Evolutionary conservation across 2,329 filamentous ascomycete species (phyloP).

Genomic region (Diaporthe citriasiana): DNA sequence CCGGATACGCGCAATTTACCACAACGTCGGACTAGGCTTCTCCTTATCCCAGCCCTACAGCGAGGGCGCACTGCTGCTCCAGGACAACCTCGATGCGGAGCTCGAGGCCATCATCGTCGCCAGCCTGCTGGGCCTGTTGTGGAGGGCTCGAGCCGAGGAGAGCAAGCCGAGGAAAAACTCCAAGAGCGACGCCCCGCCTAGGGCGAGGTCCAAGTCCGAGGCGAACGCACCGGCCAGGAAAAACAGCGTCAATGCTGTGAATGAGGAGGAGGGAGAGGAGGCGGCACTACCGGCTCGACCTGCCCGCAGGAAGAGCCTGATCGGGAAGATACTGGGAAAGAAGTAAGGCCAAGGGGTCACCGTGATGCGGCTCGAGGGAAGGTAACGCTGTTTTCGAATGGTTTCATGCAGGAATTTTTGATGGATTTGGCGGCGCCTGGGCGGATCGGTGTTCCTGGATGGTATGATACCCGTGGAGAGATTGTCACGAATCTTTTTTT

Average conservation of each 20-base stretch:
- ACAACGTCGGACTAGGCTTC: slow-evolving; percentile 42
- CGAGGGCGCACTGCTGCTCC: slow-evolving; percentile 40
- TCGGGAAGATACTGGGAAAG: slow-evolving; percentile 40
- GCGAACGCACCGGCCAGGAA: neutral
- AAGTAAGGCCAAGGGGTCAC: neutral
- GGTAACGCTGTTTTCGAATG: neutral
- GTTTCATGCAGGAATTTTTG: neutral
- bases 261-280: neutral
- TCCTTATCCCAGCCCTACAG: slow-evolving; percentile 40
- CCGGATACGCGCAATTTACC: slow-evolving; percentile 40
- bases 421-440: neutral
- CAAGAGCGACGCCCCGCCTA: slow-evolving; percentile 12
- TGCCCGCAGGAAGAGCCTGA: slow-evolving; percentile 30
- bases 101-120: slow-evolving; percentile 39
- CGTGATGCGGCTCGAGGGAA: neutral
- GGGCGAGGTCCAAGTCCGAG: slow-evolving; percentile 32
- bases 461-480: slow-evolving; percentile 26
- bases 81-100: slow-evolving; percentile 33
- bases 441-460: neutral
- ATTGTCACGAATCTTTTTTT: neutral
- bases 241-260: slow-evolving; percentile 4
- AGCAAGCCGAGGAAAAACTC: slow-evolving; percentile 35
- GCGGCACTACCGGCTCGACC: neutral
- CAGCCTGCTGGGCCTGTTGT: slow-evolving; percentile 40
- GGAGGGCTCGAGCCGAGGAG: slow-evolving; percentile 35